Evolutionary conservation across 2,329 filamentous ascomycete species (phyloP), one percentile per base, ranked within the genome.

Genomic region (Aspergillus arachidicola): DNA sequence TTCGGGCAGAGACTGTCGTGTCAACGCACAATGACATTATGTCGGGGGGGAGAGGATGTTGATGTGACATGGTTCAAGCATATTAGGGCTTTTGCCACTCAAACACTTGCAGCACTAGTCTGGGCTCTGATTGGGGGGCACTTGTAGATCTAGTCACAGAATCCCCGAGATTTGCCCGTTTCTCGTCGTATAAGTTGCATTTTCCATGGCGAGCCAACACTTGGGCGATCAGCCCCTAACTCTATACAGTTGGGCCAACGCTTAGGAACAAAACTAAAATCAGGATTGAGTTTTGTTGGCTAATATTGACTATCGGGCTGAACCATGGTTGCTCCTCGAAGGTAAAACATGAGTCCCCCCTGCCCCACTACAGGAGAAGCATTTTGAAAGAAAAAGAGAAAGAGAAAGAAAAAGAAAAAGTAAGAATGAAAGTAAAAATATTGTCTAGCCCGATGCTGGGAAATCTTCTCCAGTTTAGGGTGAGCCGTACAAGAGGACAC

Each of bases 11-110:
- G 51, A 54, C 12, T 36, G 19, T 54, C 51, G 51, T n/a, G 12
- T 26, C 46, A 30, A 16, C 51, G 51, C 30, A 55, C 51, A 55
- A 55, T 41, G n/a, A 36, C 51, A 55, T 55, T 38, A 62, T 62
- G 59, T 61, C 60, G 36, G 60, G 58, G 41, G 16, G 11, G 14
- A 3, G 6, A 41, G 63, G 26, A 30, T 54, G 57, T 23, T 58
- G 14, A 38, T 14, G 51, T 55, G 26, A 32, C 48, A 32, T 32
- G 26, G 48, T 26, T 50, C 6, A 32, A 32, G 10, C 11, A 36
- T 23, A 55, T 55, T 55, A 55, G 51, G 48, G 51, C 51, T 41
- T 41, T 54, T 38, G 32, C 32, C 51, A 38, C 51, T 55, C 19
- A 10, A n/a, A 19, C 26, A 19, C 46, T n/a, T 19, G 26, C 26